phyloP scores from a whole-genome alignment of 441 rosid species.

The Erodium moschatum region DNA sequence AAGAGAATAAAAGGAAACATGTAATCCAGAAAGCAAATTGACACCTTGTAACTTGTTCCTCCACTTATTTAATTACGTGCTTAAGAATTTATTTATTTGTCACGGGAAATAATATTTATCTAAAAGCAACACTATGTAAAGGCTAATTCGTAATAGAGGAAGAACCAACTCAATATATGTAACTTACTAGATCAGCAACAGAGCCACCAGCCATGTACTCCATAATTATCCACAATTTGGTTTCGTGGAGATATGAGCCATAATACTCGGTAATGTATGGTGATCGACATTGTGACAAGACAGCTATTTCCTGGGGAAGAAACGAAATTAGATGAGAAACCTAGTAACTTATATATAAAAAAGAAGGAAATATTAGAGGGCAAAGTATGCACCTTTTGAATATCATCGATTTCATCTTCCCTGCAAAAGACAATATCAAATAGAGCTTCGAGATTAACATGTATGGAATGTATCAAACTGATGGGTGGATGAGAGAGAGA shows the following conservation, averaged over 20 bases:
- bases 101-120: neutral
- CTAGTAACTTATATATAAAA: slow-evolving; percentile 14
- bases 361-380: slow-evolving; percentile 15
- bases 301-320: slow-evolving; percentile 85
- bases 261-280: slow-evolving; percentile 93
- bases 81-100: neutral
- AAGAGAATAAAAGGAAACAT: neutral
- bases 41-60: neutral
- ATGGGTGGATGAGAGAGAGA: neutral
- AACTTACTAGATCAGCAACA: slow-evolving; percentile 96
- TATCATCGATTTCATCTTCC: slow-evolving; percentile 98
- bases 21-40: neutral
- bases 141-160: slow-evolving; percentile 5
- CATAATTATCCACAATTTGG: slow-evolving; percentile 99
- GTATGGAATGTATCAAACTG: slow-evolving; percentile 5
- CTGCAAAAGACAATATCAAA: slow-evolving; percentile 32
- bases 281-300: slow-evolving; percentile 91
- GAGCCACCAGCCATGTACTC: slow-evolving; percentile 99
- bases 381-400: slow-evolving; percentile 65
- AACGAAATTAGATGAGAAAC: slow-evolving; percentile 30
- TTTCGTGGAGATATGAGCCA: slow-evolving; percentile 95
- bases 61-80: neutral
- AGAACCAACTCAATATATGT: slow-evolving; percentile 22
- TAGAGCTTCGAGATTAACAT: slow-evolving; percentile 14
- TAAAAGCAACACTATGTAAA: neutral